These are phyloP conservation scores for Oryza longistaminata DNA, from an alignment of 176 grass and related monocot genomes.

Conservation along the genomic window DNA sequence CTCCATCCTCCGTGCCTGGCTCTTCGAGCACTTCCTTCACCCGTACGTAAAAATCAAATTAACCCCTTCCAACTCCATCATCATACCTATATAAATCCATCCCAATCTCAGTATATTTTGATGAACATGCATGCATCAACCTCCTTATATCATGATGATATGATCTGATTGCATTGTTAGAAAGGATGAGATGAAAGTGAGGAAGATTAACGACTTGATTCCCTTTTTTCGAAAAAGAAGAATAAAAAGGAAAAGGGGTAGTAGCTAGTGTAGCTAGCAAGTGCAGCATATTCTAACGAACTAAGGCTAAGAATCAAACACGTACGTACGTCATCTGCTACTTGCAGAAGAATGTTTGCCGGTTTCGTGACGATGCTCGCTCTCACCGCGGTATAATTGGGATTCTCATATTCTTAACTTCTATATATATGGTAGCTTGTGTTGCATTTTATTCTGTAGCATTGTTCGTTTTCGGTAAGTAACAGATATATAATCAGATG, in stretches of 20 bases:
- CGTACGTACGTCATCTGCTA: not conserved
- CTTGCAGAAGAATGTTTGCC: not conserved
- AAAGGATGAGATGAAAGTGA: not conserved
- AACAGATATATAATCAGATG: not conserved
- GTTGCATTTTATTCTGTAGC: not conserved
- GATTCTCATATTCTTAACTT: slow-evolving; percentile 6
- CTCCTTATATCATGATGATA: not conserved
- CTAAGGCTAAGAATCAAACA: slow-evolving; percentile 14
- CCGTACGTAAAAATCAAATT: slow-evolving; percentile 60
- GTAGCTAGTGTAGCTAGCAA: not conserved
- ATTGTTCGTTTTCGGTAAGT: not conserved
- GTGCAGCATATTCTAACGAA: not conserved
- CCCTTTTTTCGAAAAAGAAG: not conserved
- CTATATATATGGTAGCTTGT: too few species aligned
- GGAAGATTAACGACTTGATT: not conserved
- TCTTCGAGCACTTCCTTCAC: slow-evolving; percentile 89
- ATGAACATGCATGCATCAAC: not conserved
- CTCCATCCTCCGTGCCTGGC: slow-evolving; percentile 78
- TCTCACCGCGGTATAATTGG: not conserved
- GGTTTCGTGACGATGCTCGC: not conserved
- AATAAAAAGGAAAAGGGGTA: not conserved
- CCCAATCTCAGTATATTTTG: not conserved
- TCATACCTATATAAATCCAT: too few species aligned
- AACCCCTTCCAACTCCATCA: too few species aligned
- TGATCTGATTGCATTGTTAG: not conserved